phyloP scores from a whole-genome alignment of 768 basidiomycete genomes.

The Auriscalpium orientale region DNA sequence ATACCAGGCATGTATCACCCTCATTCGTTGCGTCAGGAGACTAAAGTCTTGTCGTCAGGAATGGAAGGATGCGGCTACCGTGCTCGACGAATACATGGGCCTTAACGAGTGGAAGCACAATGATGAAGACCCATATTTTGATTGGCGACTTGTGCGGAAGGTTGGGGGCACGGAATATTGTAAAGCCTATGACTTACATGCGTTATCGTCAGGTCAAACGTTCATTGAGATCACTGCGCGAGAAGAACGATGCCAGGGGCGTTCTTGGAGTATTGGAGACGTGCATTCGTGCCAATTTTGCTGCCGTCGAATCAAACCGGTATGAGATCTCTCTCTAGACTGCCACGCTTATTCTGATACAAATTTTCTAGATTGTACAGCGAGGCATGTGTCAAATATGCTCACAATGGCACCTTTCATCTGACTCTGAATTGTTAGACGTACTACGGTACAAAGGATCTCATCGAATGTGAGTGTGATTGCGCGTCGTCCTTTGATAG shows the following conservation, averaged over 20 bases:
- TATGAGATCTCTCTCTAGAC: conserved; percentile 16
- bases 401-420: background rate
- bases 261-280: conserved; percentile 87
- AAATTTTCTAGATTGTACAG: conserved; percentile 65
- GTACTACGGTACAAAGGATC: conserved; percentile 82
- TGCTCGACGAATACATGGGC: conserved; percentile 72
- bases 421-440: conserved; percentile 44
- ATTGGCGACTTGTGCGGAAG: conserved; percentile 81
- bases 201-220: conserved; percentile 48
- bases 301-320: conserved; percentile 83
- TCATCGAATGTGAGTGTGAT: conserved; percentile 65
- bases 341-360: conserved; percentile 6
- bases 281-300: conserved; percentile 88
- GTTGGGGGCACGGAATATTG: conserved; percentile 25
- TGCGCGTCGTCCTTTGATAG: background rate
- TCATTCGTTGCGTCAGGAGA: background rate
- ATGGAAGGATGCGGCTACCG: conserved; percentile 79
- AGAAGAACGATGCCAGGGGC: conserved; percentile 75
- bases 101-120: conserved; percentile 88
- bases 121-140: conserved; percentile 87
- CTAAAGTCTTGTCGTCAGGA: conserved; percentile 36
- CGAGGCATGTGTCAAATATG: conserved; percentile 41
- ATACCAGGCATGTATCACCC: conserved; percentile 49
- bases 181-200: background rate
- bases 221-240: conserved; percentile 64